Evolutionary conservation across 495 filamentous ascomycete genomes (phyloP), one percentile per base, ranked within the genome.

Genomic region (Tuber calosporum): DNA sequence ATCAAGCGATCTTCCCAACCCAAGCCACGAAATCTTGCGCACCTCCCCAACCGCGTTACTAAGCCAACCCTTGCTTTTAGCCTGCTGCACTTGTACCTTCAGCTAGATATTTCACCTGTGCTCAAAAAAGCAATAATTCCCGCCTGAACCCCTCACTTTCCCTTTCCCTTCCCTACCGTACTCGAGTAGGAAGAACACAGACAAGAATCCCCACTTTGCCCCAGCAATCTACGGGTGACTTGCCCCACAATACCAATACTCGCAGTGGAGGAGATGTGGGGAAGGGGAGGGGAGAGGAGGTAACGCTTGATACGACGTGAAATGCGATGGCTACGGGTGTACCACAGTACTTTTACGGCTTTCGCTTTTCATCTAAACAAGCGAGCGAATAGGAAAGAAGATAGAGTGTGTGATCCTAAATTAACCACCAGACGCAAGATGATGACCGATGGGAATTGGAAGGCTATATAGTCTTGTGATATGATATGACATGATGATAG

Each of bases 31-130:
- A 30, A 58, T 58, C n/a, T 58, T n/a, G n/a, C n/a, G n/a, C 48
- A 26, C 9, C 42, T 53, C 48, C 48, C 22, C 9, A 26, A 58
- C 53, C 26, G 3, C 11, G n/a, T 58, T 58, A 58, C n/a, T 58
- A 58, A 58, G 53, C n/a, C 53, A 58, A 58, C 30, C n/a, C n/a
- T 58, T 58, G 30, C 53, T 58, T 58, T 30, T 58, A 58, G 53
- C n/a, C 11, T 58, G 11, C 3, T 58, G 53, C 11, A 58, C 53
- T 3, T 58, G 53, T 26, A 58, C 53, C 11, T 58, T 58, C 53
- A 58, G 53, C 53, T 58, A 58, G n/a, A 58, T 58, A 58, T 58
- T 58, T 58, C n/a, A 58, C 53, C n/a, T 30, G 53, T 58, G 26
- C 9, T 30, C 9, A 11, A 26, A 26, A 58, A 58, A 58, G n/a